Conservation (phyloP, 441 rosid genomes). For the Biscutella laevigata region DNA sequence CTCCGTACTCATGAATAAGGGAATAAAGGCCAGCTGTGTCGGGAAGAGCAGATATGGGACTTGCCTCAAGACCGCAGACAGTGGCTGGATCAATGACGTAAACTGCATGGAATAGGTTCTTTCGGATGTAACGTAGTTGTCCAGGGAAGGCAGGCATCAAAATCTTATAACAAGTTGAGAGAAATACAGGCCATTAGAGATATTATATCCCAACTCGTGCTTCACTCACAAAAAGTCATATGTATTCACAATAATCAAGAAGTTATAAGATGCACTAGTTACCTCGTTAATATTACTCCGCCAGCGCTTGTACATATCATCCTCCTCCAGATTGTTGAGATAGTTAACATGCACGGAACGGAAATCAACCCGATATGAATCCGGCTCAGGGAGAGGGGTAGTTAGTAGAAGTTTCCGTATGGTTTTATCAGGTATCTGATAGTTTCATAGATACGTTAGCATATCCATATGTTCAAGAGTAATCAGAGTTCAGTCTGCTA, state of each 20-base stretch:
- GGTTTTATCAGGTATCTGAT: constrained; percentile 66
- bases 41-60: constrained; percentile 25
- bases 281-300: constrained; percentile 95
- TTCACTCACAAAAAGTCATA: constrained; percentile 19
- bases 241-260: constrained; percentile 13
- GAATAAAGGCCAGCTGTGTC: constrained; percentile 4
- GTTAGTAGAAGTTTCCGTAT: constrained; percentile 61
- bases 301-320: constrained; percentile 93
- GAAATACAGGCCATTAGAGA: constrained; percentile 19
- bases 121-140: constrained; percentile 89
- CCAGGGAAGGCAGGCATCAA: constrained; percentile 99
- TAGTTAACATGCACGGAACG: constrained; percentile 92
- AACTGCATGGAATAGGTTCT: constrained; percentile 95
- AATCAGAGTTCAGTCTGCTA: constrained; percentile 15
- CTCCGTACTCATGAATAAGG: constrained; percentile 8
- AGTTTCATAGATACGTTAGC: constrained; percentile 24
- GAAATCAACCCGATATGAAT: constrained; percentile 75
- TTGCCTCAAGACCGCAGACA: constrained; percentile 86
- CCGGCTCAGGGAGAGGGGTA: constrained; percentile 66
- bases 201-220: constrained; percentile 13
- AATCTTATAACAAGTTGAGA: constrained; percentile 46
- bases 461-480: constrained; percentile 10
- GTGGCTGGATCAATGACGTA: constrained; percentile 91
- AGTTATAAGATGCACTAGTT: constrained; percentile 16
- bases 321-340: constrained; percentile 97